Conservation (phyloP, 1,284 basidiomycete species). For the Malassezia slooffiae region DNA sequence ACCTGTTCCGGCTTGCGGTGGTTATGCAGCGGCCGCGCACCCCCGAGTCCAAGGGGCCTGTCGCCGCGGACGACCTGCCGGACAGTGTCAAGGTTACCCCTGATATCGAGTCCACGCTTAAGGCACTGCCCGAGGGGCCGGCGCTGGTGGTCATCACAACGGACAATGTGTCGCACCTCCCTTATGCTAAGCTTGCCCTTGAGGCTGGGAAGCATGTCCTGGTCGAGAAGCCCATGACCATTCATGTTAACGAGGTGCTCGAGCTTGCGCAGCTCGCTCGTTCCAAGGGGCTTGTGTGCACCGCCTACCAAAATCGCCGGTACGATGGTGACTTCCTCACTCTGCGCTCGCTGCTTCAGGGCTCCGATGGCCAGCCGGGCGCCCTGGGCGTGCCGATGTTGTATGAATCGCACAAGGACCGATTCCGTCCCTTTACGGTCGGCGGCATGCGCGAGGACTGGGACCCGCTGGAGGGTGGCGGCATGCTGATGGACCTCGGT, state of each 20-base stretch:
- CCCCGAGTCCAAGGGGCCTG: conserved; percentile 15
- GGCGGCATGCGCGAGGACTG: conserved; percentile 43
- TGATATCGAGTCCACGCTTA: conserved; percentile 29
- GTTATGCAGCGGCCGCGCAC: conserved; percentile 37
- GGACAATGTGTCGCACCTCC: conserved; percentile 39
- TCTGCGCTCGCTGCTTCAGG: conserved; percentile 25
- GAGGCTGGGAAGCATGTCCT: conserved; percentile 38
- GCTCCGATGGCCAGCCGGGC: conserved; percentile 18
- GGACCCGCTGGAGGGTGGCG: conserved; percentile 35
- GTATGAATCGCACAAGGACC: conserved; percentile 40
- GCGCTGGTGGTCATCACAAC: conserved; percentile 42
- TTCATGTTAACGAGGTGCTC: conserved; percentile 21
- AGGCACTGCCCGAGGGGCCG: conserved; percentile 24
- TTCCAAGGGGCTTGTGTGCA: conserved; percentile 30
- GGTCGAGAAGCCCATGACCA: conserved; percentile 41
- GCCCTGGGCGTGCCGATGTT: conserved; percentile 34
- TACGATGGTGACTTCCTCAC: conserved; percentile 44
- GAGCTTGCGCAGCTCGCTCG: conserved; percentile 25
- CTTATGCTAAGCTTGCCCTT: conserved; percentile 36
- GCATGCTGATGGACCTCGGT: conserved; percentile 43
- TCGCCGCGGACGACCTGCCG: conserved; percentile 24
- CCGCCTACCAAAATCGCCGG: conserved; percentile 41
- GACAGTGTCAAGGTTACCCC: conserved; percentile 25
- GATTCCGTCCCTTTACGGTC: conserved; percentile 38
- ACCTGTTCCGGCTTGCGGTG: conserved; percentile 29